These are phyloP conservation scores for Ceratobasidium sp. DNA, from an alignment of 1,284 basidiomycete genomes.

Conservation along the genomic window DNA sequence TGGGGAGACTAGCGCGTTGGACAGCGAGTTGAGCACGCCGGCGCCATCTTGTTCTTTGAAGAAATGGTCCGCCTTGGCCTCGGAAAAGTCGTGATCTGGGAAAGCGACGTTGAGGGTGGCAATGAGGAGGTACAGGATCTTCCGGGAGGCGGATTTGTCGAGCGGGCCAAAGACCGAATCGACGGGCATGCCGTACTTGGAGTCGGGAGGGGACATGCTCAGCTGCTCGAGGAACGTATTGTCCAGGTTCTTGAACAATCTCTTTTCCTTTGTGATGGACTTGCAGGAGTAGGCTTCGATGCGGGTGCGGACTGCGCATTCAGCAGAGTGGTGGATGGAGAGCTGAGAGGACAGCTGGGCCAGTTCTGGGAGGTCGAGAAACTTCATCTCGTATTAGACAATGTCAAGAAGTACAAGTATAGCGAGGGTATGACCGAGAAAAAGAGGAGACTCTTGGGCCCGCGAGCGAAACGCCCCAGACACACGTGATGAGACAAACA, in stretches of 20 bases:
- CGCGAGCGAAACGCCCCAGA: constrained; percentile 41
- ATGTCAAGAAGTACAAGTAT: neutral
- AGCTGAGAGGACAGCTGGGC: constrained; percentile 54
- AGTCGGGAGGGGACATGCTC: constrained; percentile 48
- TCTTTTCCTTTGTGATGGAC: constrained; percentile 96
- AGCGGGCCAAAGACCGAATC: constrained; percentile 59
- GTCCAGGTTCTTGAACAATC: constrained; percentile 93
- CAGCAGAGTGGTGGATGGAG: constrained; percentile 78
- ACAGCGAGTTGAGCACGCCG: constrained; percentile 82
- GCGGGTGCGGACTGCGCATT: constrained; percentile 91
- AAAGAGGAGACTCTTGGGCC: neutral
- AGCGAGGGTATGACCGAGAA: neutral
- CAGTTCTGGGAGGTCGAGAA: constrained; percentile 56
- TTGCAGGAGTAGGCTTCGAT: constrained; percentile 99
- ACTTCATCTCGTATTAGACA: constrained; percentile 47
- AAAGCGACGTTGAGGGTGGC: constrained; percentile 97
- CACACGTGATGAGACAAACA: constrained; percentile 11
- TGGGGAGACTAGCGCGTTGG: constrained; percentile 68
- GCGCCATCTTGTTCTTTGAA: constrained; percentile 81
- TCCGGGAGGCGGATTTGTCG: constrained; percentile 70
- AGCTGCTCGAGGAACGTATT: constrained; percentile 71
- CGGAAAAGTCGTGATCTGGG: constrained; percentile 97
- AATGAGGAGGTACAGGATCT: constrained; percentile 94
- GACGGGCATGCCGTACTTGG: constrained; percentile 49
- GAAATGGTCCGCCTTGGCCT: constrained; percentile 92